phyloP scores from a whole-genome alignment of 306 rosid species.

The Sicyos baderoa region DNA sequence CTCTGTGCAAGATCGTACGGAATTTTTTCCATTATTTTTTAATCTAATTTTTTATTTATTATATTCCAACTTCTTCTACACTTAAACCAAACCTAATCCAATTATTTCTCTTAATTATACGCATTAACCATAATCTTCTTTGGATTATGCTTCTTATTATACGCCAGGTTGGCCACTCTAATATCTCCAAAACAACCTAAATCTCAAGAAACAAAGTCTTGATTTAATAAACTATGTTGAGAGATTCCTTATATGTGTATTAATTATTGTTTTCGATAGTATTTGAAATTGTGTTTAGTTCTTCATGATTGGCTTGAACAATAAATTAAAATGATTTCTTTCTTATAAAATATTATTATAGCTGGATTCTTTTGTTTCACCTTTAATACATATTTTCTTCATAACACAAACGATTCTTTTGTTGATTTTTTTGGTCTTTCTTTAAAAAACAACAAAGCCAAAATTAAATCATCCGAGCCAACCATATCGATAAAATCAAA shows the following conservation, averaged over 20 bases:
- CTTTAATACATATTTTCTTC: neutral
- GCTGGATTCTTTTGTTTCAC: neutral
- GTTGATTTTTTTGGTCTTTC: neutral
- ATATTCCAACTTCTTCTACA: slow-evolving; percentile 6
- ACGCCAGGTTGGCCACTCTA: neutral
- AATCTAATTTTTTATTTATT: neutral
- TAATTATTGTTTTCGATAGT: neutral
- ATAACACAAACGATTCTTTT: neutral
- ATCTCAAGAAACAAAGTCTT: too few species aligned
- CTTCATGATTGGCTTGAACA: neutral
- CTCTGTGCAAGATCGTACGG: slow-evolving; percentile 7
- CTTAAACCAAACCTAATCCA: slow-evolving; percentile 12
- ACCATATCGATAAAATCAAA: neutral
- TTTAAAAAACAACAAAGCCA: neutral
- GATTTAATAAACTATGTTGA: too few species aligned
- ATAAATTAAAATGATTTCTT: neutral
- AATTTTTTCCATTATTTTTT: neutral
- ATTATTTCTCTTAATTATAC: slow-evolving; percentile 13
- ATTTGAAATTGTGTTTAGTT: neutral
- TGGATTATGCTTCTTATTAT: neutral
- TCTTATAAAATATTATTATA: neutral
- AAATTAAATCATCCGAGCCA: neutral
- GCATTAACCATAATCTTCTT: slow-evolving; percentile 5
- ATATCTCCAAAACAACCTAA: neutral
- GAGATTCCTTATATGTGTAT: neutral